These are phyloP conservation scores for Tricholoma flavovirens DNA, from an alignment of 768 basidiomycete species.

Conservation along the genomic window DNA sequence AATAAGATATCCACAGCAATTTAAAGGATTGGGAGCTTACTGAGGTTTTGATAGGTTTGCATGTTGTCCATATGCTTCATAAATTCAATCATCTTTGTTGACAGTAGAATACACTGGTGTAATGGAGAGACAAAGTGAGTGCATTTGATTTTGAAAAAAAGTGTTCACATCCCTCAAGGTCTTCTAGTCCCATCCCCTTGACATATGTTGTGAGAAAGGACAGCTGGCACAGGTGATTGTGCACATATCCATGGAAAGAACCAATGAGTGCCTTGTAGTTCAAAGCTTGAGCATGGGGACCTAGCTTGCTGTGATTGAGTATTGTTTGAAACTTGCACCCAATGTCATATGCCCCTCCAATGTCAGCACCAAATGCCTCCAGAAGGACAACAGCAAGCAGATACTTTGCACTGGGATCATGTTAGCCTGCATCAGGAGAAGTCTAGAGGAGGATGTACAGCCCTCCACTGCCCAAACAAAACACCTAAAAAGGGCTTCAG, in stretches of 20 bases:
- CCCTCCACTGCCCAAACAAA: constrained; percentile 22
- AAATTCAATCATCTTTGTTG: constrained; percentile 19
- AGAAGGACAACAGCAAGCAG: constrained; percentile 17
- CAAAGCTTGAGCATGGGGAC: constrained; percentile 3
- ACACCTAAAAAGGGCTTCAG: no score
- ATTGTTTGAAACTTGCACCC: constrained; percentile 22
- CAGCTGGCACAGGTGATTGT: constrained; percentile 22
- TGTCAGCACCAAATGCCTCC: constrained; percentile 8
- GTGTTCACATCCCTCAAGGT: constrained; percentile 25
- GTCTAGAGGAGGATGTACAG: constrained; percentile 12
- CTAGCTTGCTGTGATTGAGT: constrained; percentile 15
- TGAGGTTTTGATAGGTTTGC: constrained; percentile 7
- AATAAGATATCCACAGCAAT: neutral
- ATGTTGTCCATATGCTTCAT: constrained; percentile 3
- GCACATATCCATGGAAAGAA: constrained; percentile 22
- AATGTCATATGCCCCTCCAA: constrained; percentile 23
- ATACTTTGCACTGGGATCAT: constrained; percentile 21
- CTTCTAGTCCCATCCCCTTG: constrained; percentile 24
- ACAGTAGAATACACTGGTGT: constrained; percentile 16
- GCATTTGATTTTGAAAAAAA: constrained; percentile 23
- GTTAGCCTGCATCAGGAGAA: neutral
- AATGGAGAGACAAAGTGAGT: constrained; percentile 15
- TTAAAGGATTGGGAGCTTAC: neutral
- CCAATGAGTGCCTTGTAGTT: constrained; percentile 12
- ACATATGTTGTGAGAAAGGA: constrained; percentile 16